Evolutionary conservation across 2,329 filamentous ascomycete species (phyloP).

Genomic region (Colletotrichum cuscutae): DNA sequence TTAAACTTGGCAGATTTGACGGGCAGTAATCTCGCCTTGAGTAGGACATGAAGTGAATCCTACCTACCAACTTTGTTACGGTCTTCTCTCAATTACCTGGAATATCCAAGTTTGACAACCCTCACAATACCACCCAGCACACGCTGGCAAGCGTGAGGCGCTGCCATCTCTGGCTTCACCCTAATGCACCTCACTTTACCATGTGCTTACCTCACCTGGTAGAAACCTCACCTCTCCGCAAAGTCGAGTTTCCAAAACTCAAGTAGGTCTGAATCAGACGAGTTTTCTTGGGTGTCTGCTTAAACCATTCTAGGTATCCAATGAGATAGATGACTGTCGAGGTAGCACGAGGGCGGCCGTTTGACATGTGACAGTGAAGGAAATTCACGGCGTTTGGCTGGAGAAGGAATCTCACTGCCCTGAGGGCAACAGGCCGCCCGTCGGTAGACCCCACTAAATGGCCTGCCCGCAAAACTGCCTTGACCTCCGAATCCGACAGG

Average conservation of each 20-base stretch:
- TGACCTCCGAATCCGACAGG: neutral
- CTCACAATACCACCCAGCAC: neutral
- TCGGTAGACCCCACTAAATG: slow-evolving; percentile 1
- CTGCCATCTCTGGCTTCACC: neutral
- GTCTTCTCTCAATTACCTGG: too few species aligned
- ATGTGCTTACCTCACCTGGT: neutral
- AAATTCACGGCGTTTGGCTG: neutral
- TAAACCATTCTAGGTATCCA: neutral
- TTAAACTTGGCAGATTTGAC: neutral
- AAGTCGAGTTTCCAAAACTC: neutral
- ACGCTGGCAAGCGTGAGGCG: neutral
- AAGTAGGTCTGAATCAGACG: neutral
- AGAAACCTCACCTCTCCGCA: neutral
- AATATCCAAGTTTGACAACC: neutral
- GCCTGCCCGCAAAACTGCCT: neutral
- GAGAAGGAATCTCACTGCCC: neutral
- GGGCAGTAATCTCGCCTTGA: neutral
- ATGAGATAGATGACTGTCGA: neutral
- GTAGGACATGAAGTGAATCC: neutral
- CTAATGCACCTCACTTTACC: neutral
- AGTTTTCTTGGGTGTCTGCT: neutral
- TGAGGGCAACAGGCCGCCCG: neutral
- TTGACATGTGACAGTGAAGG: slow-evolving; percentile 14
- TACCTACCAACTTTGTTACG: neutral
- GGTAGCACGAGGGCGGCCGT: neutral